Conservation (phyloP, 1,284 basidiomycete genomes). For the Apiotrichum mycotoxinovorans region DNA sequence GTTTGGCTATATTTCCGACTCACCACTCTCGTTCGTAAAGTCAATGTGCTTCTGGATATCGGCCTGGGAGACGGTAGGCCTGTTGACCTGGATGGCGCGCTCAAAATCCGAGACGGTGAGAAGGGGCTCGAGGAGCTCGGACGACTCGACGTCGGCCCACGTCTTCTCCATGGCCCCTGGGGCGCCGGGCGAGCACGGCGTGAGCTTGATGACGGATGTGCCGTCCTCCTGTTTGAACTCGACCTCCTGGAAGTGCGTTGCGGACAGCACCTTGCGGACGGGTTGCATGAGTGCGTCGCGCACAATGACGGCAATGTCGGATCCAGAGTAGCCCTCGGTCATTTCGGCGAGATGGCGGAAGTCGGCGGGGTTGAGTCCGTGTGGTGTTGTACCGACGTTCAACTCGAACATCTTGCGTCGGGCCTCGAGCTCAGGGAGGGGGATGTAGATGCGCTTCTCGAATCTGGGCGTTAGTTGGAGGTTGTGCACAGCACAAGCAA, state of each 20-base stretch:
- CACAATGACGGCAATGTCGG: slow-evolving; percentile 92
- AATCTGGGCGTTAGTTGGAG: slow-evolving; percentile 58
- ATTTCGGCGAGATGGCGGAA: slow-evolving; percentile 75
- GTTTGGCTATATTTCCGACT: background rate
- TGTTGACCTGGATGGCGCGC: slow-evolving; percentile 72
- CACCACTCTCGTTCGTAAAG: slow-evolving; percentile 76
- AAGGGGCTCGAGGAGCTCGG: slow-evolving; percentile 83
- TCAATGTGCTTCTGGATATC: slow-evolving; percentile 88
- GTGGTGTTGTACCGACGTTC: slow-evolving; percentile 90
- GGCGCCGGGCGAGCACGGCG: slow-evolving; percentile 94
- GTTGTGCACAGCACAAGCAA: no score
- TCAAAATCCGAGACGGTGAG: slow-evolving; percentile 78
- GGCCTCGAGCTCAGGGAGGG: slow-evolving; percentile 90
- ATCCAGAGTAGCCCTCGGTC: slow-evolving; percentile 93
- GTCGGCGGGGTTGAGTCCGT: slow-evolving; percentile 73
- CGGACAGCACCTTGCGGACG: slow-evolving; percentile 89
- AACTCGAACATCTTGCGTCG: slow-evolving; percentile 93
- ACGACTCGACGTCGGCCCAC: slow-evolving; percentile 89
- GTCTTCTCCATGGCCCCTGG: slow-evolving; percentile 78
- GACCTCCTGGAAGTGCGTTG: slow-evolving; percentile 84
- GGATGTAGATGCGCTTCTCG: slow-evolving; percentile 98
- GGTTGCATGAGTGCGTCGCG: slow-evolving; percentile 99
- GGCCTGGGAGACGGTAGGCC: slow-evolving; percentile 82
- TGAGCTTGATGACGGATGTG: slow-evolving; percentile 60
- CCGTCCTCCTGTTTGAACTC: slow-evolving; percentile 48